A percentile compares a stretch with the other conserved stretches of the same genome.
Conservation (phyloP, 306 rosid genomes). For the Ormosia emarginata region DNA sequence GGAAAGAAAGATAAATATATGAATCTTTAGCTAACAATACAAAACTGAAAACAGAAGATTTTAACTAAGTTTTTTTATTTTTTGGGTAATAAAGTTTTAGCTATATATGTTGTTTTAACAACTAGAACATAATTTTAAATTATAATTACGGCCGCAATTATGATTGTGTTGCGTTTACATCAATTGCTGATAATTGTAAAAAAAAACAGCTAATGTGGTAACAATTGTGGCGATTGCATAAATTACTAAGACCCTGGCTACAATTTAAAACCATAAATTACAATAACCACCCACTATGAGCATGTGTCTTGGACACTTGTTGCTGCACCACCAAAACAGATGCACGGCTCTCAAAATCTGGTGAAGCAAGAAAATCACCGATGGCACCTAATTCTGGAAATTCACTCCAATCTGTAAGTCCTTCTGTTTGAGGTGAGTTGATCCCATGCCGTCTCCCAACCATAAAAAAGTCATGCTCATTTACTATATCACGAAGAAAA, state of each 20-base stretch:
- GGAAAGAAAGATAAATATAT: background rate
- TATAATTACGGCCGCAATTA: no score
- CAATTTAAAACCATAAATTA: no score
- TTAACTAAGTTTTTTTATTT: no score
- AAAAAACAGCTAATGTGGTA: no score
- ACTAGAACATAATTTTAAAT: no score
- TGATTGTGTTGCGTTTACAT: no score
- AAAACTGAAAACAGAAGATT: no score
- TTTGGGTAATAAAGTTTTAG: no score
- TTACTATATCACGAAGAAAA: slow-evolving; percentile 24
- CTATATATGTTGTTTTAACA: no score
- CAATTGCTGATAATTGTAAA: no score
- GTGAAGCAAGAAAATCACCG: slow-evolving; percentile 68
- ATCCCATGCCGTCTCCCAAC: slow-evolving; percentile 52
- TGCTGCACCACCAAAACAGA: slow-evolving; percentile 59
- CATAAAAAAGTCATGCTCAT: slow-evolving; percentile 44
- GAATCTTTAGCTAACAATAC: background rate
- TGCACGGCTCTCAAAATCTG: slow-evolving; percentile 37
- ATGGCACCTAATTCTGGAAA: slow-evolving; percentile 59
- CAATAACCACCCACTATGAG: background rate
- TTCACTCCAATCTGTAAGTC: slow-evolving; percentile 62
- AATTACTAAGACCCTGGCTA: no score
- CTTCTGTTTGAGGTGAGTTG: slow-evolving; percentile 33
- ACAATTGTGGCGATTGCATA: no score
- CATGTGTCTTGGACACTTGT: background rate